A percentile compares a stretch with the other conserved stretches of the same genome.
Conservation (phyloP, 2,329 filamentous ascomycete species). For the Trichoderma hamatum region DNA sequence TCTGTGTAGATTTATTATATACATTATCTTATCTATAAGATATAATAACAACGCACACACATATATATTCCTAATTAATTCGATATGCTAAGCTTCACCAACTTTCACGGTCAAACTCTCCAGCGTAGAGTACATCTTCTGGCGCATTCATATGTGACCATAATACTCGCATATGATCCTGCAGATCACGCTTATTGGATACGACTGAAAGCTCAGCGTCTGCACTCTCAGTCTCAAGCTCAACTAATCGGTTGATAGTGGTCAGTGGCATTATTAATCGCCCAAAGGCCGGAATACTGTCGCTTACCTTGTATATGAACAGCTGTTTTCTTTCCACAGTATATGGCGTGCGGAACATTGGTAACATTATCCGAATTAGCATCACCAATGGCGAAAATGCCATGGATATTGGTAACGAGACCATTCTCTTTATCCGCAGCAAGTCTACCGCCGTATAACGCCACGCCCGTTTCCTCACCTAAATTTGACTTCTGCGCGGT, state of each 20-base stretch:
- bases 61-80: neutral
- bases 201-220: slow-evolving; percentile 39
- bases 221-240: slow-evolving; percentile 47
- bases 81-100: slow-evolving; percentile 23
- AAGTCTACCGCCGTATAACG: slow-evolving; percentile 49
- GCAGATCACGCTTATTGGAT: slow-evolving; percentile 32
- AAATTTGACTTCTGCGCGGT: slow-evolving; percentile 52
- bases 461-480: slow-evolving; percentile 51
- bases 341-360: slow-evolving; percentile 65
- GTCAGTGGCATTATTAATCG: neutral
- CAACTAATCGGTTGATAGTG: slow-evolving; percentile 36
- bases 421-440: slow-evolving; percentile 46
- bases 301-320: slow-evolving; percentile 60
- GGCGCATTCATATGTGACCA: slow-evolving; percentile 51
- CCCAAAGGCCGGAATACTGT: neutral
- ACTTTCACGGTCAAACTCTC: slow-evolving; percentile 41
- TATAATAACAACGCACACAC: neutral
- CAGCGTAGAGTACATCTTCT: slow-evolving; percentile 50
- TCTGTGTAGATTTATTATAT: neutral
- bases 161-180: slow-evolving; percentile 44
- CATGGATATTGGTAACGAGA: slow-evolving; percentile 54
- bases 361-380: slow-evolving; percentile 62
- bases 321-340: slow-evolving; percentile 59
- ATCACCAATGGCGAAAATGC: slow-evolving; percentile 63
- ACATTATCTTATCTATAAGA: neutral